phyloP scores from a whole-genome alignment of 2,329 filamentous ascomycete genomes.

The Lasiodiplodia sp. region DNA sequence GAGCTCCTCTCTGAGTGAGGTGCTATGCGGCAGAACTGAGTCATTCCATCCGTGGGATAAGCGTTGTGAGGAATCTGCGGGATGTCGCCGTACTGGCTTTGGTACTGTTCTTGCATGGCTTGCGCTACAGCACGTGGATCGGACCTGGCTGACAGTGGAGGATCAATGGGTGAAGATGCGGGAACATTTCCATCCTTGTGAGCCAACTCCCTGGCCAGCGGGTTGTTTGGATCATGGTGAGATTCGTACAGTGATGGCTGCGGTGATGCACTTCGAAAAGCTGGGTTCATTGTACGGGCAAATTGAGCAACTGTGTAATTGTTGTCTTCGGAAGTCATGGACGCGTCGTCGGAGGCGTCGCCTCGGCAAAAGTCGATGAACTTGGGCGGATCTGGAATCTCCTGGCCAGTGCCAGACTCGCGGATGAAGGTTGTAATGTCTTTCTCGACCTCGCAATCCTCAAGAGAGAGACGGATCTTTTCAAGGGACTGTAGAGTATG shows the following conservation, averaged over 20 bases:
- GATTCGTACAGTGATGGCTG: slow-evolving; percentile 93
- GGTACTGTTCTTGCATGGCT: slow-evolving; percentile 48
- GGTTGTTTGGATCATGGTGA: slow-evolving; percentile 84
- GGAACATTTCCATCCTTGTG: slow-evolving; percentile 49
- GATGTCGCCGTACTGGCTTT: slow-evolving; percentile 68
- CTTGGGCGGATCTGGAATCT: slow-evolving; percentile 95
- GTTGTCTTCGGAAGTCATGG: slow-evolving; percentile 84
- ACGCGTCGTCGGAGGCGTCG: slow-evolving; percentile 79
- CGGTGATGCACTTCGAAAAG: slow-evolving; percentile 93
- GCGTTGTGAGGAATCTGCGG: slow-evolving; percentile 85
- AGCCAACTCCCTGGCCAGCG: slow-evolving; percentile 73
- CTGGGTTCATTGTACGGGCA: slow-evolving; percentile 91
- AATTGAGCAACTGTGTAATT: slow-evolving; percentile 96
- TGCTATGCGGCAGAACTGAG: slow-evolving; percentile 88
- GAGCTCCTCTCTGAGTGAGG: slow-evolving; percentile 75
- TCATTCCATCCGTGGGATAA: slow-evolving; percentile 95
- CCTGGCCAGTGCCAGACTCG: slow-evolving; percentile 89
- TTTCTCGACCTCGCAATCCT: slow-evolving; percentile 96
- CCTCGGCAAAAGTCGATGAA: slow-evolving; percentile 99
- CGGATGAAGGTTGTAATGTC: slow-evolving; percentile 91
- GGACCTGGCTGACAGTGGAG: slow-evolving; percentile 34
- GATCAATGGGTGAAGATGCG: slow-evolving; percentile 10
- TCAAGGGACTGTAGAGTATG: slow-evolving; percentile 74
- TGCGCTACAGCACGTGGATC: slow-evolving; percentile 44
- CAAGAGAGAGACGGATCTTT: slow-evolving; percentile 90